phyloP scores from a whole-genome alignment of 139 green algal species.

The Volvox reticuliferus region DNA sequence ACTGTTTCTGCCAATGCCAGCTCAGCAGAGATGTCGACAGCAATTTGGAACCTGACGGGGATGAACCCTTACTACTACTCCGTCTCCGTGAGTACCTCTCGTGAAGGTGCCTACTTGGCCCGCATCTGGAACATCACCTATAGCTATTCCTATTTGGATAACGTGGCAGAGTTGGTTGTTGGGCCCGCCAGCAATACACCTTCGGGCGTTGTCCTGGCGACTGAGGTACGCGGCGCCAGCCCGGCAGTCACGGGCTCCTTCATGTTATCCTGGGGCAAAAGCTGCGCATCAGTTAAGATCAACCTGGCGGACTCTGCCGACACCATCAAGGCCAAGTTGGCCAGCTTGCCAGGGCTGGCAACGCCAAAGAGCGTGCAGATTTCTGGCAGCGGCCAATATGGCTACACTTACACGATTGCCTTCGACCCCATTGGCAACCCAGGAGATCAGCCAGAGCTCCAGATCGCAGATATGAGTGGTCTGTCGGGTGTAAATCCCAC shows the following conservation, averaged over 20 bases:
- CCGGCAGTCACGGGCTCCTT: not conserved
- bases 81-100: not conserved
- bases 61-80: too few species aligned
- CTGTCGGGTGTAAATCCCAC: not conserved
- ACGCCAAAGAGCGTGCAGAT: not conserved
- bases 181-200: not conserved
- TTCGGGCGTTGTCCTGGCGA: not conserved
- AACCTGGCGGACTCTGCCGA: not conserved
- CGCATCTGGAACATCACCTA: slow-evolving; percentile 33
- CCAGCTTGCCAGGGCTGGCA: not conserved
- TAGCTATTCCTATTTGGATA: not conserved
- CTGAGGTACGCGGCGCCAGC: not conserved
- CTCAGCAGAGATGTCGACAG: not conserved
- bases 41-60: slow-evolving; percentile 7
- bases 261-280: not conserved
- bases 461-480: not conserved
- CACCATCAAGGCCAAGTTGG: not conserved
- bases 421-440: slow-evolving; percentile 45
- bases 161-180: not conserved
- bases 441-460: slow-evolving; percentile 33
- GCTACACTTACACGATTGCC: slow-evolving; percentile 15
- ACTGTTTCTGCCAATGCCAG: not conserved
- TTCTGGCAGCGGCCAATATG: not conserved
- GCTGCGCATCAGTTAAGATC: slow-evolving; percentile 6
- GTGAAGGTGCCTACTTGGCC: slow-evolving; percentile 32